Conservation (phyloP, 805 yeast genomes). For the Yarrowia porcina region DNA sequence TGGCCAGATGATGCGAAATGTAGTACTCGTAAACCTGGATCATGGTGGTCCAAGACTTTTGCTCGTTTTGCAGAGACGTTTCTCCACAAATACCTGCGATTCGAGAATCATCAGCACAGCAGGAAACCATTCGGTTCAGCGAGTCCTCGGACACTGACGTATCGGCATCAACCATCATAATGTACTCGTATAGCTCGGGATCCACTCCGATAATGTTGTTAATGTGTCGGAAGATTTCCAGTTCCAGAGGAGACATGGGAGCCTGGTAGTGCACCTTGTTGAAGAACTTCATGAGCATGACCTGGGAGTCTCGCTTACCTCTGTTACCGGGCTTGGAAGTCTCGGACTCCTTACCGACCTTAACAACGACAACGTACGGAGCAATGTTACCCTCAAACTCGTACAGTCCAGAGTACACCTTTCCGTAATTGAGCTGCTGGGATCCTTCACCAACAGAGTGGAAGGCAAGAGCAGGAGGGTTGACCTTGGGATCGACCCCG, state of each 20-base stretch:
- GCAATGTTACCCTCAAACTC: conserved; percentile 53
- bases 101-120: conserved; percentile 55
- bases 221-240: conserved; percentile 51
- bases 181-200: conserved; percentile 56
- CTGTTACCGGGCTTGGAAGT: conserved; percentile 54
- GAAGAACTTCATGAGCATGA: conserved; percentile 54
- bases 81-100: conserved; percentile 64
- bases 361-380: conserved; percentile 53
- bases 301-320: conserved; percentile 64
- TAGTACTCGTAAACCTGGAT: conserved; percentile 63
- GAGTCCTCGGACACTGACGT: conserved; percentile 54
- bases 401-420: conserved; percentile 60
- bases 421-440: conserved; percentile 58
- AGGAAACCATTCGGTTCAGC: conserved; percentile 54
- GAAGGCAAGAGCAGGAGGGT: conserved; percentile 52
- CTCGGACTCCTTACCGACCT: conserved; percentile 57
- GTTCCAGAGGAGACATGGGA: conserved; percentile 58
- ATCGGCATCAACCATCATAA: conserved; percentile 64
- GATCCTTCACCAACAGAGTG: conserved; percentile 60
- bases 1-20: conserved; percentile 61
- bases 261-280: conserved; percentile 57
- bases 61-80: conserved; percentile 56
- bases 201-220: conserved; percentile 59
- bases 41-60: conserved; percentile 54
- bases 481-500: conserved; percentile 47